Conservation (phyloP, 768 basidiomycete species). For the Strobilomyces echinocephalus region DNA sequence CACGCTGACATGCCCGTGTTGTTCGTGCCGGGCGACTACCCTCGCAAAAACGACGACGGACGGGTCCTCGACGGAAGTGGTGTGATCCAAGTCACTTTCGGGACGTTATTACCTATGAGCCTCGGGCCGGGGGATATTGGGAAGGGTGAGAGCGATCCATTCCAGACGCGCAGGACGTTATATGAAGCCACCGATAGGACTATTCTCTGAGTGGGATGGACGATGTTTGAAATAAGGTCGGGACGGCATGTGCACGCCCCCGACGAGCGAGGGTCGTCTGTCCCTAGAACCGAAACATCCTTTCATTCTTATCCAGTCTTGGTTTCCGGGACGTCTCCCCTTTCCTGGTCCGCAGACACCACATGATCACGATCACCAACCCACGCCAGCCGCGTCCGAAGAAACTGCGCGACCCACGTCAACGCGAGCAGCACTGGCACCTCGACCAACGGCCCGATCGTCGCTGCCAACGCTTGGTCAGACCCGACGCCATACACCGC, state of each 20-base stretch:
- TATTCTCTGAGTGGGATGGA: too few relatives aligned
- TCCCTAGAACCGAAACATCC: not conserved
- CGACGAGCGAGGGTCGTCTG: too few relatives aligned
- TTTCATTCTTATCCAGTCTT: not conserved
- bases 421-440: conserved; percentile 72
- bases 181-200: too few relatives aligned
- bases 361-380: not conserved
- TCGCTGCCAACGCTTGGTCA: conserved; percentile 76
- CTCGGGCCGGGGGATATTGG: not conserved
- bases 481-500: conserved; percentile 75
- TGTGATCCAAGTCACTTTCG: not conserved
- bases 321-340: not conserved
- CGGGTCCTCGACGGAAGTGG: not conserved
- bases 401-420: conserved; percentile 57
- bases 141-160: not conserved
- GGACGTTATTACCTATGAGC: not conserved
- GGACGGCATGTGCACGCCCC: too few relatives aligned
- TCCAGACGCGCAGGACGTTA: too few relatives aligned
- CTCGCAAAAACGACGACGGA: not conserved
- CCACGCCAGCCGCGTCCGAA: conserved; percentile 42
- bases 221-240: too few relatives aligned
- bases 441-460: conserved; percentile 72
- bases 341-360: not conserved
- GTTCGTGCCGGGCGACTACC: conserved; percentile 55
- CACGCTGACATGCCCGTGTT: conserved; percentile 65